phyloP scores from a whole-genome alignment of 2,329 filamentous ascomycete species.

The Curvularia verruculosa region DNA sequence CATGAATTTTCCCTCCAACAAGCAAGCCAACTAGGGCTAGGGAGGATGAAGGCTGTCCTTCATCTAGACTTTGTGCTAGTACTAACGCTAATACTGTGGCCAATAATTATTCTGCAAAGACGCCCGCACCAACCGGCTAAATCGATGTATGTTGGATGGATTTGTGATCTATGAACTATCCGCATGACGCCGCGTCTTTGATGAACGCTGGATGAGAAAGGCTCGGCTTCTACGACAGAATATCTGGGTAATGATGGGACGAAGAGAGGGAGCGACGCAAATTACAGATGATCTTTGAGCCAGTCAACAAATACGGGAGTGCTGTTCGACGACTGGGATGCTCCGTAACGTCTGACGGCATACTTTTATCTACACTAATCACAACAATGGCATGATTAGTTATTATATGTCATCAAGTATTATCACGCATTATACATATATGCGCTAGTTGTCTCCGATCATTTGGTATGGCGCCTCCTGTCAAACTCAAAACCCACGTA shows the following conservation, averaged over 20 bases:
- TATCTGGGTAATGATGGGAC: neutral
- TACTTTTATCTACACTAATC: neutral
- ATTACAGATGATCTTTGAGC: no score
- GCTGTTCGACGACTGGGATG: neutral
- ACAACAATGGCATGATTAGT: neutral
- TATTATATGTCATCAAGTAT: neutral
- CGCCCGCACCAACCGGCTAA: conserved; percentile 11
- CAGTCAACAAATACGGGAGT: no score
- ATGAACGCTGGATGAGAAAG: neutral
- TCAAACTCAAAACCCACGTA: neutral
- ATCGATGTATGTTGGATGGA: neutral
- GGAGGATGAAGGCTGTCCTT: neutral
- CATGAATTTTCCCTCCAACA: conserved; percentile 12
- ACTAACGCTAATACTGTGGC: neutral
- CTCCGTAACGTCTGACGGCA: neutral
- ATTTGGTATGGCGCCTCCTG: neutral
- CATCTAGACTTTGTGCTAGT: neutral
- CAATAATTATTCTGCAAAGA: conserved; percentile 1
- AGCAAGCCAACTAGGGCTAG: neutral
- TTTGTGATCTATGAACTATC: conserved; percentile 1
- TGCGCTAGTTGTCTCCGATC: neutral
- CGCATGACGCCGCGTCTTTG: no score
- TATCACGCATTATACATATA: neutral
- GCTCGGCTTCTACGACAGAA: neutral
- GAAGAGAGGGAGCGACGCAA: neutral